These are phyloP conservation scores for Dipteronia sinensis DNA, from an alignment of 345 rosid species.

Conservation along the genomic window DNA sequence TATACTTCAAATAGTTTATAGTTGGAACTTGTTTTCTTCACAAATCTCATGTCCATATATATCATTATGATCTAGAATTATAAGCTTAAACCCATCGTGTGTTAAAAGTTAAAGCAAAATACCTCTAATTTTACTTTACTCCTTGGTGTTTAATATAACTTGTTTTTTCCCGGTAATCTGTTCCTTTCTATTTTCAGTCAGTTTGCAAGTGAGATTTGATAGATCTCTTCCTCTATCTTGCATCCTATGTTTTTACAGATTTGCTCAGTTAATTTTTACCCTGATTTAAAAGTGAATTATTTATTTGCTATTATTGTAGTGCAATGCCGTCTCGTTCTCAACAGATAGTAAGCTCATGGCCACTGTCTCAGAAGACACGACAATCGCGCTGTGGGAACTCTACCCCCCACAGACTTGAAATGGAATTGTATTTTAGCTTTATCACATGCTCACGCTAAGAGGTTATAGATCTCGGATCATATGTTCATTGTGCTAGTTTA, in stretches of 20 bases:
- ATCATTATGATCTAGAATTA: background rate
- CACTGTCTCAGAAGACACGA: slow-evolving; percentile 80
- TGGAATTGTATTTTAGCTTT: slow-evolving; percentile 11
- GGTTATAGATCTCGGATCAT: background rate
- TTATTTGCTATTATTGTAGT: slow-evolving; percentile 45
- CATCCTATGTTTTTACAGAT: background rate
- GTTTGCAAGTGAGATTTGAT: background rate
- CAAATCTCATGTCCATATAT: background rate
- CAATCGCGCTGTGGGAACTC: slow-evolving; percentile 86
- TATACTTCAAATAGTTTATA: too few species aligned
- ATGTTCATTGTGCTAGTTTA: background rate
- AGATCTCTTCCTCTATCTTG: slow-evolving; percentile 1
- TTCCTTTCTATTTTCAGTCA: background rate
- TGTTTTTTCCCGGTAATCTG: background rate
- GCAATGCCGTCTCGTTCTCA: slow-evolving; percentile 76
- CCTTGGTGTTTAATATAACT: background rate
- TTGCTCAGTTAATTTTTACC: background rate
- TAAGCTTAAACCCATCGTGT: background rate
- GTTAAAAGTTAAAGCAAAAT: background rate
- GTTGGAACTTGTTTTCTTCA: background rate
- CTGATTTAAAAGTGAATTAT: background rate
- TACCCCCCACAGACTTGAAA: slow-evolving; percentile 58
- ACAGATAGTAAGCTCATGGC: slow-evolving; percentile 69
- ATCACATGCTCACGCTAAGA: background rate
- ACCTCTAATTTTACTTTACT: background rate